Evolutionary conservation across 305 asterid species (phyloP).

Genomic region (Rubia occidens): DNA sequence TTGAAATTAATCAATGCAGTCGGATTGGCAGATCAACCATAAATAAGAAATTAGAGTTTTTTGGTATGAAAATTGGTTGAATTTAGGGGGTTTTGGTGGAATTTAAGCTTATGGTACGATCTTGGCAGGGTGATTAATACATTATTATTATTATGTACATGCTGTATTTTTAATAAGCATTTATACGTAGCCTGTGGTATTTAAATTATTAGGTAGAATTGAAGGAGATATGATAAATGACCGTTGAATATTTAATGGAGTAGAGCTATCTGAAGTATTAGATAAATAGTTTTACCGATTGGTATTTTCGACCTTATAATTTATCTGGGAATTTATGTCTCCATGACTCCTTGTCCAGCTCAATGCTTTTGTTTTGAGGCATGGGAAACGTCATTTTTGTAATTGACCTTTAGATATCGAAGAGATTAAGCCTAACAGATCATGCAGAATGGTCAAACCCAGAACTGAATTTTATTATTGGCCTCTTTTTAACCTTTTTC

Average conservation of each 20-base stretch:
- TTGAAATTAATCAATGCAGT: constrained; percentile 33
- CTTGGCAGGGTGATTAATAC: neutral
- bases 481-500: neutral
- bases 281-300: neutral
- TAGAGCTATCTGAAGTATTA: neutral
- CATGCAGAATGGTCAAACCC: neutral
- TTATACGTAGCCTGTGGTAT: neutral
- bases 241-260: neutral
- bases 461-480: neutral
- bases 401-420: neutral
- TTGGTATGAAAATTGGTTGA: constrained; percentile 2
- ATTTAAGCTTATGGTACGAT: neutral
- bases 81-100: neutral
- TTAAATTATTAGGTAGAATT: neutral
- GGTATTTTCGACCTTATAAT: neutral
- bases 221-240: neutral
- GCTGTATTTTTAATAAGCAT: neutral
- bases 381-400: neutral
- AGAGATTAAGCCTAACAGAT: neutral
- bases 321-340: neutral
- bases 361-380: neutral
- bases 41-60: constrained; percentile 27
- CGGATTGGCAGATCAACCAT: constrained; percentile 46
- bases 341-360: too few species aligned
- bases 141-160: too few species aligned